These are phyloP conservation scores for Clathrus columnatus DNA, from an alignment of 768 basidiomycete genomes.

Conservation along the genomic window DNA sequence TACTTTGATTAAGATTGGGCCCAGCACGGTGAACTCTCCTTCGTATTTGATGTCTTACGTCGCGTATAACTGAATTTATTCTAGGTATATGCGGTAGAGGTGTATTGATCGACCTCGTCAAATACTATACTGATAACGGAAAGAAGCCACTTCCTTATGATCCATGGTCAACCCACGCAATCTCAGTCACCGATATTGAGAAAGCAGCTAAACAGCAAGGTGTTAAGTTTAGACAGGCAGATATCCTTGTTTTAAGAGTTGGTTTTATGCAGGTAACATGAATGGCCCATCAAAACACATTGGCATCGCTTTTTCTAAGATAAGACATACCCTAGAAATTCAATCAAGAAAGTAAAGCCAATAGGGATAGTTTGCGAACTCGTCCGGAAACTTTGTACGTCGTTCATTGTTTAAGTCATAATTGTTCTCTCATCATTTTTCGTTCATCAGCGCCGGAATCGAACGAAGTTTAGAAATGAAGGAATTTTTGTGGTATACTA, in stretches of 20 bases:
- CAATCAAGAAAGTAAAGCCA: neutral
- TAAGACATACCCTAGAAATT: neutral
- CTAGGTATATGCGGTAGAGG: slow-evolving; percentile 54
- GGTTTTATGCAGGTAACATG: slow-evolving; percentile 43
- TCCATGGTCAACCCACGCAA: slow-evolving; percentile 48
- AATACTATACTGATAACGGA: slow-evolving; percentile 35
- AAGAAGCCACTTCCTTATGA: slow-evolving; percentile 43
- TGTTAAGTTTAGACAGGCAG: slow-evolving; percentile 47
- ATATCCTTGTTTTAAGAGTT: slow-evolving; percentile 53
- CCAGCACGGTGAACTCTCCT: neutral
- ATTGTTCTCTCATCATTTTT: neutral
- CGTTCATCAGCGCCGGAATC: slow-evolving; percentile 45
- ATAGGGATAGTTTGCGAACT: neutral
- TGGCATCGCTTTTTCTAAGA: neutral
- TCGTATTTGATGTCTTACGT: neutral
- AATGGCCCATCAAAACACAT: neutral
- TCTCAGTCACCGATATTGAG: slow-evolving; percentile 45
- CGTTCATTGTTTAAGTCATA: neutral
- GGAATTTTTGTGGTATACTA: slow-evolving; percentile 58
- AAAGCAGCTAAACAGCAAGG: slow-evolving; percentile 52
- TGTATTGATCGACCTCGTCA: slow-evolving; percentile 58
- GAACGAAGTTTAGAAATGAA: slow-evolving; percentile 66
- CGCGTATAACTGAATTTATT: neutral
- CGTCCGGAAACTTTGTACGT: slow-evolving; percentile 6
- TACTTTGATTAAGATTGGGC: neutral